These are phyloP conservation scores for Diutina catenulata DNA, from an alignment of 1,139 yeast species.

Conservation along the genomic window DNA sequence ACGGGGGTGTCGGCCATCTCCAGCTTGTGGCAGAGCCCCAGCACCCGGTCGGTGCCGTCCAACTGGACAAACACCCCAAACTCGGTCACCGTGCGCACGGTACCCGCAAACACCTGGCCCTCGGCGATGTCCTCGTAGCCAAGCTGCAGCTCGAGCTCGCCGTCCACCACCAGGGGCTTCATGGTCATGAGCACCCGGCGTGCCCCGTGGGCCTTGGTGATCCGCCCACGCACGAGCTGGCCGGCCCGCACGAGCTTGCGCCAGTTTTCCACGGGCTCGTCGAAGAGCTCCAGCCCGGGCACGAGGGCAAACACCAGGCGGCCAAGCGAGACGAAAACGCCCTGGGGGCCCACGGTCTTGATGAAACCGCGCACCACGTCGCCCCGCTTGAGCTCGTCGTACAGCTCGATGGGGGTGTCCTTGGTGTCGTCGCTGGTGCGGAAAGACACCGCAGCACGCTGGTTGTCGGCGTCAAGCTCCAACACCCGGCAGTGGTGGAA, in stretches of 20 bases:
- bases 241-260: slow-evolving; percentile 58
- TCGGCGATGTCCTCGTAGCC: slow-evolving; percentile 52
- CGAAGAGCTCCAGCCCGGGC: slow-evolving; percentile 72
- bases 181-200: slow-evolving; percentile 65
- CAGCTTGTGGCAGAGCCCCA: slow-evolving; percentile 82
- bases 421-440: slow-evolving; percentile 36
- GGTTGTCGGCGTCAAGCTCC: slow-evolving; percentile 40
- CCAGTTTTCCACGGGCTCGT: slow-evolving; percentile 79
- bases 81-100: slow-evolving; percentile 68
- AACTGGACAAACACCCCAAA: slow-evolving; percentile 85
- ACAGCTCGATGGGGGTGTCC: slow-evolving; percentile 39
- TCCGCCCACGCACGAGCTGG: slow-evolving; percentile 70
- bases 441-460: slow-evolving; percentile 54
- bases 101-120: slow-evolving; percentile 70
- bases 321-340: slow-evolving; percentile 71
- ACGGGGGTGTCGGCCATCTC: slow-evolving; percentile 65
- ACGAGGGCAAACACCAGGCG: slow-evolving; percentile 69
- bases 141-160: slow-evolving; percentile 46
- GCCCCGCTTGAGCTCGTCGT: slow-evolving; percentile 54
- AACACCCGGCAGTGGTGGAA: slow-evolving; percentile 53
- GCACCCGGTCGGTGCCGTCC: slow-evolving; percentile 60
- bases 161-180: slow-evolving; percentile 72
- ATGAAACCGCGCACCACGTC: slow-evolving; percentile 71
- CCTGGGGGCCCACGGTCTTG: slow-evolving; percentile 62
- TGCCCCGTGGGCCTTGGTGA: slow-evolving; percentile 49